Base-by-base conservation (phyloP, 208 protist genomes). In the Naegleria lovaniensis region DNA sequence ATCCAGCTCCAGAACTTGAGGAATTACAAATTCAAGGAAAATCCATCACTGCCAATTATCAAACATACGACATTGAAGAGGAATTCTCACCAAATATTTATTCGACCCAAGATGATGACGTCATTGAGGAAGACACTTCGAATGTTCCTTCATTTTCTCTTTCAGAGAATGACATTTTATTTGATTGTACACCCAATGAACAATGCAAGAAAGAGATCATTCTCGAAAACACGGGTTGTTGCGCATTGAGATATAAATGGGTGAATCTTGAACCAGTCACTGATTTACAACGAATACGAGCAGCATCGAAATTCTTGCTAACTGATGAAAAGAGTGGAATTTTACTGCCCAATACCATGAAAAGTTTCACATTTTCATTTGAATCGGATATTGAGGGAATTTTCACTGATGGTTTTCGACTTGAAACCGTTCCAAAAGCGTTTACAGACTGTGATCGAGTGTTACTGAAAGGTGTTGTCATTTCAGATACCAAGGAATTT, bases 341-440 rank as follows among this genome's bases (percentile, higher is more conserved):
- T 19, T 25, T 88, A 38, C 41, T 88, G 4, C 85, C 85, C 9
- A 55, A 88, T 0, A 88, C 3, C n/a, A 88, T 29, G 6, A 51
- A 88, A 33, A 58, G 7, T 6, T 88, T 88, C 58, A 6, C 15
- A 19, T 88, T 88, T 15, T 58, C 85, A 13, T 88, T 88, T 36
- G 15, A 39, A 6, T 58, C 85, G 33, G n/a, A 88, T 88, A 58
- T 58, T 25, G 85, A 58, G 36, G 85, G 85, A 15, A 88, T 88
- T 58, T 88, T 58, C 13, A 88, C 85, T 16, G 43, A 48, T 36
- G 25, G 43, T 39, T 88, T 58, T 36, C 33, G 25, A 19, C 22
- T 88, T 9, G 43, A 33, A 19, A 88, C 85, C 58, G 38, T 88
- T 88, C 85, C 85, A 39, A 58, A 29, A 25, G 85, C 85, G 16